phyloP scores from a whole-genome alignment of 163 green algal species.

The Trebouxia gelatinosa region DNA sequence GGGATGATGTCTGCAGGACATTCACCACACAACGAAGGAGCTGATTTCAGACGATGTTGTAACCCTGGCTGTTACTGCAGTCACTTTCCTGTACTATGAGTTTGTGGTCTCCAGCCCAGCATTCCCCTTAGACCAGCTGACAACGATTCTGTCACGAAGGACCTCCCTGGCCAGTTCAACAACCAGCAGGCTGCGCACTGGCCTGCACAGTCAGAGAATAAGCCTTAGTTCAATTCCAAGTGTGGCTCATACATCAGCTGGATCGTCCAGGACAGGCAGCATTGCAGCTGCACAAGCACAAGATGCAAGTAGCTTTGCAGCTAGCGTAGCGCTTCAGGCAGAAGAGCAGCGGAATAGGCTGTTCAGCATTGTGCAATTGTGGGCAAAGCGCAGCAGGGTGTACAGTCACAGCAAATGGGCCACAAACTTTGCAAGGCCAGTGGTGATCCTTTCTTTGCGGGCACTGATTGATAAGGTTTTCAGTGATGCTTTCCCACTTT shows the following conservation, averaged over 20 bases:
- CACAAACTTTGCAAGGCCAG: slow-evolving; percentile 1
- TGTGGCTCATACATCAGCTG: too few relatives aligned
- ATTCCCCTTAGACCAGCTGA: background rate
- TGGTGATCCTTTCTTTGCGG: slow-evolving; percentile 7
- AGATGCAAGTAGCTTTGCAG: slow-evolving; percentile 3
- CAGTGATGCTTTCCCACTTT: slow-evolving; percentile 3
- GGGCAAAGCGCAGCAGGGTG: background rate
- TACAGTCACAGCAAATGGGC: background rate
- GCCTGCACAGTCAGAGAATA: background rate
- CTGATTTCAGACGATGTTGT: background rate
- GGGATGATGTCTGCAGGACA: slow-evolving; percentile 13
- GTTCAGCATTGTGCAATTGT: slow-evolving; percentile 26
- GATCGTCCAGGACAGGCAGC: background rate
- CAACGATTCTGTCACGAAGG: background rate
- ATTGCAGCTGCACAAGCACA: background rate
- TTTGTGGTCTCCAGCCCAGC: slow-evolving; percentile 2
- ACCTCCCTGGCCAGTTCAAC: background rate
- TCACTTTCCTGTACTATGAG: slow-evolving; percentile 13
- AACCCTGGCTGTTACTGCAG: background rate
- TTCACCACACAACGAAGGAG: slow-evolving; percentile 13
- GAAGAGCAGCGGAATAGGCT: slow-evolving; percentile 8
- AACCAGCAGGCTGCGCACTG: background rate
- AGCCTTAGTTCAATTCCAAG: too few relatives aligned
- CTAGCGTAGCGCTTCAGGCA: slow-evolving; percentile 1
- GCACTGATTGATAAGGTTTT: slow-evolving; percentile 14